These are phyloP conservation scores for Carex littledalei DNA, from an alignment of 176 grass and related monocot species.

Conservation along the genomic window DNA sequence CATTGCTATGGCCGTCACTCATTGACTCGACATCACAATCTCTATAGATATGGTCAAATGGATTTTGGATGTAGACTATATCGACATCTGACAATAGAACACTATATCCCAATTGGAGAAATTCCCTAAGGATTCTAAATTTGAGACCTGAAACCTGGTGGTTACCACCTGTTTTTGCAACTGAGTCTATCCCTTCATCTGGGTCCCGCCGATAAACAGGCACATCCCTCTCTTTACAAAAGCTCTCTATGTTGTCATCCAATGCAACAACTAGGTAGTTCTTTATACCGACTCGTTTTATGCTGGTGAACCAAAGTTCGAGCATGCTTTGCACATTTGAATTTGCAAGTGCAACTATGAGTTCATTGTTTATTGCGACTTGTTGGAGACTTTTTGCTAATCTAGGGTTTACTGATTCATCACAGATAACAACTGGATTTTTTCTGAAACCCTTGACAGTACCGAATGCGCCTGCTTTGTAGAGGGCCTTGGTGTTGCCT, in stretches of 20 bases:
- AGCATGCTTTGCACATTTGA: slow-evolving; percentile 86
- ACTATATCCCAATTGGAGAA: slow-evolving; percentile 93
- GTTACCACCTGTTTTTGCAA: slow-evolving; percentile 73
- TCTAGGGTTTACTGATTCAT: slow-evolving; percentile 70
- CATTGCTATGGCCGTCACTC: slow-evolving; percentile 90
- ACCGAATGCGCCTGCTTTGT: slow-evolving; percentile 74
- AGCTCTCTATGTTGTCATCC: slow-evolving; percentile 59
- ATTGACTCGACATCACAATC: slow-evolving; percentile 94
- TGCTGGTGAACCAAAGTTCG: slow-evolving; percentile 84
- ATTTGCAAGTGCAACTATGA: slow-evolving; percentile 88
- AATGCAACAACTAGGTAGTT: slow-evolving; percentile 94
- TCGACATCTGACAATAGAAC: slow-evolving; percentile 91
- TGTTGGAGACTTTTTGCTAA: slow-evolving; percentile 63
- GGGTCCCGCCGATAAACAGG: slow-evolving; percentile 75
- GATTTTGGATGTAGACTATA: slow-evolving; percentile 92
- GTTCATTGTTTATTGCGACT: slow-evolving; percentile 72
- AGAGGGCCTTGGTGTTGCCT: slow-evolving; percentile 35
- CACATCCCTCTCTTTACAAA: slow-evolving; percentile 64
- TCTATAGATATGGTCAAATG: slow-evolving; percentile 83
- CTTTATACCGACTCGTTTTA: slow-evolving; percentile 75
- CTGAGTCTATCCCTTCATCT: slow-evolving; percentile 67
- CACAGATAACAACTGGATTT: slow-evolving; percentile 71
- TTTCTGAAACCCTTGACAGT: slow-evolving; percentile 84
- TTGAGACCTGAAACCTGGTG: slow-evolving; percentile 92
- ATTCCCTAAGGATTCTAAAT: slow-evolving; percentile 84